phyloP scores from a whole-genome alignment of 1,284 basidiomycete genomes.

The Trichosporon ovoides region DNA sequence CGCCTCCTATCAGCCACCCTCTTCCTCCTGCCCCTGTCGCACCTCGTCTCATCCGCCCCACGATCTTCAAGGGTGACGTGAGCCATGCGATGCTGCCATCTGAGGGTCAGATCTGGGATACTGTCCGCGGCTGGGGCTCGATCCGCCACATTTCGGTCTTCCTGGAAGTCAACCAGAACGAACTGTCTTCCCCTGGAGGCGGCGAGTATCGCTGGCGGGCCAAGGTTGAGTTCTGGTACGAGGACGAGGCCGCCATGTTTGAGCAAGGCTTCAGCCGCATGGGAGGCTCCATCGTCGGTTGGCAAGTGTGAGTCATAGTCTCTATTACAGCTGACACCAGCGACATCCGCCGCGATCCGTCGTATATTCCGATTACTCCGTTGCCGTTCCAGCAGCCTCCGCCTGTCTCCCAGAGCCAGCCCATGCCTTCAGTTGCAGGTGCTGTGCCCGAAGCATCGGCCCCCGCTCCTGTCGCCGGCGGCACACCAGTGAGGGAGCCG shows the following conservation, averaged over 20 bases:
- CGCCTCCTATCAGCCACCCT: conserved; percentile 48
- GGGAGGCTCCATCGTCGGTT: conserved; percentile 27
- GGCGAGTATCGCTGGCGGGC: conserved; percentile 55
- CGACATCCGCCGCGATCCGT: conserved; percentile 14
- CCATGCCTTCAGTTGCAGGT: neutral
- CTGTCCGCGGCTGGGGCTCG: conserved; percentile 60
- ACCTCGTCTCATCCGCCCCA: conserved; percentile 33
- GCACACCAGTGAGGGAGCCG: neutral
- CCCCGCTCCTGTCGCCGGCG: neutral
- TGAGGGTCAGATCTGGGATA: conserved; percentile 61
- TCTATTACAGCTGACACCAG: conserved; percentile 5
- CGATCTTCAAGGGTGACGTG: conserved; percentile 7
- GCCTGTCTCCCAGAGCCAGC: neutral
- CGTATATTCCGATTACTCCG: conserved; percentile 10
- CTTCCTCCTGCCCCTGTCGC: conserved; percentile 55
- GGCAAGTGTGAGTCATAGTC: conserved; percentile 32
- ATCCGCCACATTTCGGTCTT: conserved; percentile 31
- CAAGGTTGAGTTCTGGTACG: conserved; percentile 82
- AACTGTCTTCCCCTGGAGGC: conserved; percentile 58
- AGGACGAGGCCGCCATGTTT: conserved; percentile 71
- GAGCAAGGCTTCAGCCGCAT: conserved; percentile 54
- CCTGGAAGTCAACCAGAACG: conserved; percentile 59
- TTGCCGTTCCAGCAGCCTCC: conserved; percentile 13
- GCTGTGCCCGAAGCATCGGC: neutral
- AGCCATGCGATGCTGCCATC: conserved; percentile 58